Base-by-base conservation (phyloP, 148 eudicot species). In the Spergularia marina region DNA sequence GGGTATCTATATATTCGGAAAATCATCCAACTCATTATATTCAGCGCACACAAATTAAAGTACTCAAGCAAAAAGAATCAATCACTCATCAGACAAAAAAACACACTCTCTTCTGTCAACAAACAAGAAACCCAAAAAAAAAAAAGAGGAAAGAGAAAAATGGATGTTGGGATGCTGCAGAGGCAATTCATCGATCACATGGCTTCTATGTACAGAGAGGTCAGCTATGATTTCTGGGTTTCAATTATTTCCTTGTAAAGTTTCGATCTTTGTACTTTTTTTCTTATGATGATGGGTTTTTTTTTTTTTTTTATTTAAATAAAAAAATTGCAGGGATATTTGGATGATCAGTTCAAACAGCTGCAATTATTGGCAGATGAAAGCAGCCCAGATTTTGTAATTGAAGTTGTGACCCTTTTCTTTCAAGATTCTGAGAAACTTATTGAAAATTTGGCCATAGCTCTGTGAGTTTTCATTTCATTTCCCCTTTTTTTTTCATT, bases 281-380 rank as follows among this genome's bases (percentile, higher is more conserved):
- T 17, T 67, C 4, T 67, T 5, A 5, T 75, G 17, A 75, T 76
- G 40, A 34, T 36, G 65, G 74, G 59, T 53, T 47, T 41, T 59
- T 54, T 5, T 39, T 23, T 23, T 0, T 23, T 23, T 23, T 0
- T 23, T 23, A 36, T 54, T 65, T 76, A 17, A 36, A 9, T 5
- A 56, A 15, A 8, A 8, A 17, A 55, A 44, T 73, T 25, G 55
- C 58, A 90, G 95, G 86, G 87, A 2, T 79, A 76, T 72, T 70
- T 90, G 85, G 95, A 90, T 78, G 85, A 79, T 76, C 95, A 90
- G 79, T 90, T 90, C 74, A 72, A 44, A 12, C 90, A 87, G 76
- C 78, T 90, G 69, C 90, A 88, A 80, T 74, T 80, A 77, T 82
- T 90, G 56, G 87, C 85, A 67, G 94, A 90, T 82, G 94, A 90